Evolutionary conservation across 805 yeast genomes (phyloP).

Genomic region (Wickerhamomyces rabaulensis): DNA sequence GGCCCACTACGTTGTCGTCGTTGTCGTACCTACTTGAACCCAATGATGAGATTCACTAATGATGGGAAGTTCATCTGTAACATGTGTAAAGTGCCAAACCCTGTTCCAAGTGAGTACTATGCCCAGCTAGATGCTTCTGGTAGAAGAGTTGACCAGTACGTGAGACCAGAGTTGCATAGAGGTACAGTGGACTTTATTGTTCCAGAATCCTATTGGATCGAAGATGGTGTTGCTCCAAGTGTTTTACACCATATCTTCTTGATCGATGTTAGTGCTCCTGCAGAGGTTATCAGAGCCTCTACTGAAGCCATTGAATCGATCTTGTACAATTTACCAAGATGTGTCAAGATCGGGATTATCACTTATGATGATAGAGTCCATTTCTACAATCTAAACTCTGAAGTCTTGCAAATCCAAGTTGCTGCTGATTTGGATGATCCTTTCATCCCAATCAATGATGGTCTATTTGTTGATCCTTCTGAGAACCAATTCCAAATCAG

Average conservation of each 20-base stretch:
- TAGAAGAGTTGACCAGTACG: slow-evolving; percentile 54
- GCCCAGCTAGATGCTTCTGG: slow-evolving; percentile 58
- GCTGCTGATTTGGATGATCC: slow-evolving; percentile 72
- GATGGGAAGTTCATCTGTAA: slow-evolving; percentile 73
- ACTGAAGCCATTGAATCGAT: slow-evolving; percentile 67
- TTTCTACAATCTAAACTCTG: slow-evolving; percentile 62
- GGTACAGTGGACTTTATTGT: slow-evolving; percentile 87
- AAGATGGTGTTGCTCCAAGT: slow-evolving; percentile 32
- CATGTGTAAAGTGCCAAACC: slow-evolving; percentile 74
- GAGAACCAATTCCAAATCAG: slow-evolving; percentile 62
- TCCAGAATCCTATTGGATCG: slow-evolving; percentile 63
- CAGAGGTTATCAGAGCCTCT: slow-evolving; percentile 55
- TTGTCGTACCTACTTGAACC: slow-evolving; percentile 87
- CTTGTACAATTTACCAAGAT: slow-evolving; percentile 24
- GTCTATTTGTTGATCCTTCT: slow-evolving; percentile 74
- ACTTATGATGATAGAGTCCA: slow-evolving; percentile 71
- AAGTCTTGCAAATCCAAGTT: slow-evolving; percentile 50
- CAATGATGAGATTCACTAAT: slow-evolving; percentile 61
- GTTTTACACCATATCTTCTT: slow-evolving; percentile 68
- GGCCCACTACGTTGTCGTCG: slow-evolving; percentile 89
- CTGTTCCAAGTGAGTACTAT: slow-evolving; percentile 61
- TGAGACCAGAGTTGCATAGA: slow-evolving; percentile 68
- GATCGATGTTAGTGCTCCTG: slow-evolving; percentile 63
- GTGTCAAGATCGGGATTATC: slow-evolving; percentile 55
- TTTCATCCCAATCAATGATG: slow-evolving; percentile 73